A percentile compares a stretch with the other conserved stretches of the same genome.
These are phyloP conservation scores for Monilinia fructicola DNA, from an alignment of 2,329 filamentous ascomycete species.

Conservation along the genomic window DNA sequence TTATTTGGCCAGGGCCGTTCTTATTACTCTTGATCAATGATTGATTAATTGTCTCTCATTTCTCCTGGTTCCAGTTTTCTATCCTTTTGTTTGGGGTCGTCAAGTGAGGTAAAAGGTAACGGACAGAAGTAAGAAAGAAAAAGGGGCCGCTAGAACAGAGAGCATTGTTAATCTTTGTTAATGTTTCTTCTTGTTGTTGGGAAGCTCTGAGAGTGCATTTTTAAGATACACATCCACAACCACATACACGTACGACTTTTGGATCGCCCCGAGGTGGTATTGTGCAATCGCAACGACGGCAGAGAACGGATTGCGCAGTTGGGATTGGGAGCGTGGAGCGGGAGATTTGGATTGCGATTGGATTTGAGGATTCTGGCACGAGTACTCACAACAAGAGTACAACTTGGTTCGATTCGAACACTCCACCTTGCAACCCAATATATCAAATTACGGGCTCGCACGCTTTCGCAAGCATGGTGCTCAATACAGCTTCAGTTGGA, in stretches of 20 bases:
- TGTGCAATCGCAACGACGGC: too few relatives aligned
- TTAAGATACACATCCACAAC: too few relatives aligned
- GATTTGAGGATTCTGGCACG: neutral
- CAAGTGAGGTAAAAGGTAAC: neutral
- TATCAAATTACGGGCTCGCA: neutral
- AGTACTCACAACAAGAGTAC: neutral
- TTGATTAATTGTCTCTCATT: conserved; percentile 11
- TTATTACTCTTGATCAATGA: neutral
- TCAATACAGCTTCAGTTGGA: conserved; percentile 79
- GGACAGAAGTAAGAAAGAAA: neutral
- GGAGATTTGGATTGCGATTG: neutral
- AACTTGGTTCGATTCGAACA: neutral
- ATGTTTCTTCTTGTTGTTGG: neutral
- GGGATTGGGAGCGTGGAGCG: conserved; percentile 2
- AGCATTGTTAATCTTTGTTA: neutral
- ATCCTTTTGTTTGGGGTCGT: neutral
- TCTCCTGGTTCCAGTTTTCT: neutral
- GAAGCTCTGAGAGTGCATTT: neutral
- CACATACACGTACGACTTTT: neutral
- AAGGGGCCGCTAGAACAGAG: neutral
- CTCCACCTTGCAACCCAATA: neutral
- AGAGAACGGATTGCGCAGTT: neutral
- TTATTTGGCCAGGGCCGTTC: neutral
- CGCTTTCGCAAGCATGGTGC: conserved; percentile 39
- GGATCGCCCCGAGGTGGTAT: neutral